These are phyloP conservation scores for Hansfordia pulvinata DNA, from an alignment of 2,329 filamentous ascomycete species.

Conservation along the genomic window DNA sequence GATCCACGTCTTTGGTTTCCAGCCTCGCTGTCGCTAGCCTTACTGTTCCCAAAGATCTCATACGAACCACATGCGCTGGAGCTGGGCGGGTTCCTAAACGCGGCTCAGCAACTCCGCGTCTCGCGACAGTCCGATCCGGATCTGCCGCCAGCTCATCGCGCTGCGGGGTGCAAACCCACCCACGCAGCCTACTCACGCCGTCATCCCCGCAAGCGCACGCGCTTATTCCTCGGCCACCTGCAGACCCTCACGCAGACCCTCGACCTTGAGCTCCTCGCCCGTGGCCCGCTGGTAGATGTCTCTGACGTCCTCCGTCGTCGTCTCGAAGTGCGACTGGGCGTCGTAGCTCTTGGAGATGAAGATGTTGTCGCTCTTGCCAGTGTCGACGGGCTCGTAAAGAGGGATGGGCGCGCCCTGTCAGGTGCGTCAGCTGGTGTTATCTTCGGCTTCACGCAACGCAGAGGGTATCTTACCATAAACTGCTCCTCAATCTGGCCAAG, in stretches of 20 bases:
- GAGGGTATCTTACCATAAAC: constrained; percentile 65
- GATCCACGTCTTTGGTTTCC: too few species aligned
- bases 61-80: too few species aligned
- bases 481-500: constrained; percentile 92
- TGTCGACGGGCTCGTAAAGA: constrained; percentile 79
- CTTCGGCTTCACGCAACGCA: not conserved
- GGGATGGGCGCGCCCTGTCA: constrained; percentile 66
- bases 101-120: too few species aligned
- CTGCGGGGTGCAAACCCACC: too few species aligned
- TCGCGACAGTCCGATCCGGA: too few species aligned
- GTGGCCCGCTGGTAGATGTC: constrained; percentile 80
- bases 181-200: too few species aligned
- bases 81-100: too few species aligned
- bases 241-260: constrained; percentile 71
- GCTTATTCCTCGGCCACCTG: constrained; percentile 55
- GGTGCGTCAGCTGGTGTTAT: constrained; percentile 2
- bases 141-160: too few species aligned
- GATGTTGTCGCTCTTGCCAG: constrained; percentile 76
- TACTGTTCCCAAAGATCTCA: too few species aligned
- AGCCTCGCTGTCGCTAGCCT: too few species aligned
- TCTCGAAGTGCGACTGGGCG: constrained; percentile 96
- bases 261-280: constrained; percentile 76
- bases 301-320: constrained; percentile 76
- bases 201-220: too few species aligned
- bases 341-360: constrained; percentile 99